Conservation (phyloP, 768 basidiomycete genomes). For the Boletellus ananas region DNA sequence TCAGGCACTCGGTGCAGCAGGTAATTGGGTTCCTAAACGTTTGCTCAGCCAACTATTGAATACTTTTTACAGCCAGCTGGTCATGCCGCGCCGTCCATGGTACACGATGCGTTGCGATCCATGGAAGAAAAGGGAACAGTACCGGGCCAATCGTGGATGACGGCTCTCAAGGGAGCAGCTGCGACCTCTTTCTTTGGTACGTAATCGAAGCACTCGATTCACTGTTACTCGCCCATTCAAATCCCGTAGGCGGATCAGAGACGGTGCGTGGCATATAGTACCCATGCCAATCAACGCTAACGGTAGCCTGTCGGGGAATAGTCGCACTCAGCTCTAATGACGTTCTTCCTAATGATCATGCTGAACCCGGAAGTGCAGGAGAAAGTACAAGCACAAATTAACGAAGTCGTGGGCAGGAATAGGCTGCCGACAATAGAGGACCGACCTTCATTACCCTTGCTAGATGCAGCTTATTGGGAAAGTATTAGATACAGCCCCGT, state of each 20-base stretch:
- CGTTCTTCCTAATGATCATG: slow-evolving; percentile 11
- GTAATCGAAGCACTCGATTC: neutral
- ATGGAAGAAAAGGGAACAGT: neutral
- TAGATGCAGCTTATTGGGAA: slow-evolving; percentile 9
- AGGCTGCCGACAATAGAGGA: slow-evolving; percentile 9
- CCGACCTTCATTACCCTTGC: slow-evolving; percentile 1
- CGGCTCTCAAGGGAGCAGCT: slow-evolving; percentile 7
- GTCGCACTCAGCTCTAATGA: neutral
- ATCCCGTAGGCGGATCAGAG: slow-evolving; percentile 2
- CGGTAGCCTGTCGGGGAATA: neutral
- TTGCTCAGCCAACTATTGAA: neutral
- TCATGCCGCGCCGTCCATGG: slow-evolving; percentile 2
- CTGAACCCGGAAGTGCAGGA: slow-evolving; percentile 5
- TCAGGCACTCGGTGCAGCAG: slow-evolving; percentile 5
- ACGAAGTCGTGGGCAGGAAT: slow-evolving; percentile 2
- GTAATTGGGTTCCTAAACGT: neutral
- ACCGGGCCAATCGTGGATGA: slow-evolving; percentile 1
- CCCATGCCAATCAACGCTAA: neutral
- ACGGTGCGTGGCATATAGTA: neutral
- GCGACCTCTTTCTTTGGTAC: slow-evolving; percentile 11
- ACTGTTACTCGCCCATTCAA: neutral
- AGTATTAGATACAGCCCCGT: slow-evolving; percentile 1
- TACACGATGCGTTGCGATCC: slow-evolving; percentile 8
- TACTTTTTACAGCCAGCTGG: neutral
- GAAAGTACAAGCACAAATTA: slow-evolving; percentile 13